These are phyloP conservation scores for Saturnispora ahearnii DNA, from an alignment of 805 yeast species.

Conservation along the genomic window DNA sequence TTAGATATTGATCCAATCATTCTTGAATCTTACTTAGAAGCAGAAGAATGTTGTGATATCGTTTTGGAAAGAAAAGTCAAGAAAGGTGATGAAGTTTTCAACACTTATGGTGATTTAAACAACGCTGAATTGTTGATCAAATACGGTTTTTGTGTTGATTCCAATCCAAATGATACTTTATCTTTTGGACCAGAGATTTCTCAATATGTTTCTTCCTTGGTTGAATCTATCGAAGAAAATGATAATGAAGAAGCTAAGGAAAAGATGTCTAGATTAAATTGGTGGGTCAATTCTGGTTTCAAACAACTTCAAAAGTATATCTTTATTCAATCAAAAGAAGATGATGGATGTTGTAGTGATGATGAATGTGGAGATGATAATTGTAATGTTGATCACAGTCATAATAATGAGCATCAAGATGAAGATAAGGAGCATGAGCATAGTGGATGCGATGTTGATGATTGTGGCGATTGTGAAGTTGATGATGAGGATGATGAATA, in stretches of 20 bases:
- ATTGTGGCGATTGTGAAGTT: slow-evolving; percentile 17
- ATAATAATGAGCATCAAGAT: slow-evolving; percentile 12
- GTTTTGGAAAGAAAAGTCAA: slow-evolving; percentile 36
- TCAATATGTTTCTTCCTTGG: slow-evolving; percentile 13
- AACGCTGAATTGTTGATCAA: slow-evolving; percentile 60
- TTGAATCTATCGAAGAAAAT: slow-evolving; percentile 13
- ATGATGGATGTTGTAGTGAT: slow-evolving; percentile 3
- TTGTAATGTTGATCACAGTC: neutral
- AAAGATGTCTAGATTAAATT: slow-evolving; percentile 8
- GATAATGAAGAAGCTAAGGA: slow-evolving; percentile 9
- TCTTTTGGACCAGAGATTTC: slow-evolving; percentile 43
- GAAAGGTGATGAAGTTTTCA: slow-evolving; percentile 57
- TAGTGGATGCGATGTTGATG: slow-evolving; percentile 1
- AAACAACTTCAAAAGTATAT: slow-evolving; percentile 10
- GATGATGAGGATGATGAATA: slow-evolving; percentile 27
- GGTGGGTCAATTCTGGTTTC: slow-evolving; percentile 23
- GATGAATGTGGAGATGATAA: slow-evolving; percentile 8
- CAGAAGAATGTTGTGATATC: slow-evolving; percentile 66
- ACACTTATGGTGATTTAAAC: slow-evolving; percentile 71
- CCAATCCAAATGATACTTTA: slow-evolving; percentile 48
- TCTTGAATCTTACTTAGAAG: slow-evolving; percentile 29
- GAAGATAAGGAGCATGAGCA: slow-evolving; percentile 12
- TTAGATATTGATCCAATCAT: slow-evolving; percentile 18
- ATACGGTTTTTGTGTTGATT: slow-evolving; percentile 64
- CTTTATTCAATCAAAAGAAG: slow-evolving; percentile 11